Percentiles rank a stretch among this genome's conserved stretches.
phyloP scores from a whole-genome alignment of 2,329 filamentous ascomycete species.

The Celoporthe dispersa region DNA sequence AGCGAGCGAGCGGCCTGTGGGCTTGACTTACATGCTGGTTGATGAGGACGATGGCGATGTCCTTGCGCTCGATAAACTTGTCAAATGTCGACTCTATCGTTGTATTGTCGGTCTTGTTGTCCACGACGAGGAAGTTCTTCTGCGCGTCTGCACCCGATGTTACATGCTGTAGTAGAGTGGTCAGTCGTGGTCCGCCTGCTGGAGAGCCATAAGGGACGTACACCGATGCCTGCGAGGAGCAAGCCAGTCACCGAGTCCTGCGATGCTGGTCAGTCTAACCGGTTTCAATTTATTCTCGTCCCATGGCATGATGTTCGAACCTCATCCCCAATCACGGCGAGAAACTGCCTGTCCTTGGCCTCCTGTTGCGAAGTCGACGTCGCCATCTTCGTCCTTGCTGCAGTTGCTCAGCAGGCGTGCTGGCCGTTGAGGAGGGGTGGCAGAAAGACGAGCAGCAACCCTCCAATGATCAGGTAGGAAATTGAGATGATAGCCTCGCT shows the following conservation, averaged over 20 bases:
- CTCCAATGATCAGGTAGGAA: not conserved
- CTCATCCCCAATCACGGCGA: conserved; percentile 98
- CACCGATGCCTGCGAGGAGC: conserved; percentile 92
- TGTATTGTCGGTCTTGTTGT: conserved; percentile 86
- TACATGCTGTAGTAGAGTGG: conserved; percentile 73
- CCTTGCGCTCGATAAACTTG: conserved; percentile 87
- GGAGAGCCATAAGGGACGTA: conserved; percentile 47
- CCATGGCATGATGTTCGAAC: conserved; percentile 51
- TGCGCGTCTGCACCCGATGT: conserved; percentile 85
- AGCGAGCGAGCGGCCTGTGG: not conserved
- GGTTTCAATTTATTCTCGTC: not conserved
- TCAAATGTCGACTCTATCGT: conserved; percentile 91
- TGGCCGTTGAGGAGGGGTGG: conserved; percentile 12
- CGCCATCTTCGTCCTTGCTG: conserved; percentile 11
- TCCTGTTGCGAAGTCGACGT: conserved; percentile 56
- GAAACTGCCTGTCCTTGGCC: conserved; percentile 87
- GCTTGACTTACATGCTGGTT: conserved; percentile 83
- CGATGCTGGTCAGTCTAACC: conserved; percentile 32
- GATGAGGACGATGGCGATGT: conserved; percentile 95
- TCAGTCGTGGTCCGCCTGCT: conserved; percentile 23
- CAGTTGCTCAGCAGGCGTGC: not conserved
- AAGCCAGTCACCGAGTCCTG: conserved; percentile 96
- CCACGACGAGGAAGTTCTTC: conserved; percentile 98
- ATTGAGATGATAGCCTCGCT: not conserved
- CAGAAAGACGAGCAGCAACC: not conserved